Base-by-base conservation (phyloP, 2,329 filamentous ascomycete species). In the Fusarium palustre region DNA sequence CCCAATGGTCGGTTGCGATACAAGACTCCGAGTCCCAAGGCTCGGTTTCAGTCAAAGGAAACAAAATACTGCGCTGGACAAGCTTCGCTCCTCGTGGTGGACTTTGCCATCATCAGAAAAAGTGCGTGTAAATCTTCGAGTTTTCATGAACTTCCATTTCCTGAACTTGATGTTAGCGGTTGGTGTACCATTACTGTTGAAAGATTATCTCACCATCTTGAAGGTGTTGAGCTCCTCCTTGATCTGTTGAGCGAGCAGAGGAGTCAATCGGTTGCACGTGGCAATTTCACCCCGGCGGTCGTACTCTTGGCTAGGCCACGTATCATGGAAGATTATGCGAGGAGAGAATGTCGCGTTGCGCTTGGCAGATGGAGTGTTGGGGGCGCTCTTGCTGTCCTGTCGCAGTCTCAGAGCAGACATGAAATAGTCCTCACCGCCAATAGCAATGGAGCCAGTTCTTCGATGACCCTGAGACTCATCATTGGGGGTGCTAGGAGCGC, bases 121-220 rank as follows among this genome's bases (percentile, higher is more conserved):
- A 99, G 87, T 99, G 96, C 75, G 96, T 99, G 86, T 99, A 97
- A 77, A 97, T 94, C 85, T 98, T 99, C 72, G 96, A 98, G 79
- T 91, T 93, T 82, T 98, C 96, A 80, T 99, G 96, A 76, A 99
- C 96, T 85, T 98, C 96, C 96, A 99, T 99, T 84, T 99, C 96
- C 96, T 98, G 67, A 39, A 55, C 13, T 16, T 18, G 13, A 12
- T 39, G 74, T 88, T 79, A 87, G 84, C 71, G 45, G n/a, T 20
- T 16, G 3, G 6, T 30, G 15, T 30, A 9, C 4, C 8, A 15
- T 24, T 49, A 36, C 46, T 33, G 36, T 30, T 9, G 30, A 64
- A 70, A 58, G 1, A 45, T 7, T 20, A 13, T 68, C 74, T 47
- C 47, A 78, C 77, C 96, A 99, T 99, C 81, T 99, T 99, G 86